A percentile compares a stretch with the other conserved stretches of the same genome.
Evolutionary conservation across 495 filamentous ascomycete genomes (phyloP).

Genomic region (Aspergillus cristatus): DNA sequence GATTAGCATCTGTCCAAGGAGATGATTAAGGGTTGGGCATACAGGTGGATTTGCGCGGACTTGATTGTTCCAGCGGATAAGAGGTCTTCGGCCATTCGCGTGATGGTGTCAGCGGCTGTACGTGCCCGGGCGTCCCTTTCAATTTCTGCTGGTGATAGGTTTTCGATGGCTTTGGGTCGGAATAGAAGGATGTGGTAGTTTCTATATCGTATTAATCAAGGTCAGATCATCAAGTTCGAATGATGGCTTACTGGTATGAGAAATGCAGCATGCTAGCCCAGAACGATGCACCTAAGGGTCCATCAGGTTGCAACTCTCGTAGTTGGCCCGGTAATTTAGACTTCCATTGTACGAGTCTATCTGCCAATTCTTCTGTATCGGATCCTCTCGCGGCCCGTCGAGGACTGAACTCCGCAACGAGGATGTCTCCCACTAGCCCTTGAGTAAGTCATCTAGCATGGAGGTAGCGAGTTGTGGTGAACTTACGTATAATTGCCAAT

Average conservation of each 20-base stretch:
- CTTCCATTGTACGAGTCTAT: constrained; percentile 1
- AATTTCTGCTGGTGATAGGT: constrained; percentile 2
- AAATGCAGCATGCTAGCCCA: constrained; percentile 8
- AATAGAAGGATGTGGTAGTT: constrained; percentile 7
- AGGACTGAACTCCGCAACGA: neutral
- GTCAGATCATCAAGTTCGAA: neutral
- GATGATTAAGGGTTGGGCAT: neutral
- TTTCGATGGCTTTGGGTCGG: constrained; percentile 5
- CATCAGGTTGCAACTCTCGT: neutral
- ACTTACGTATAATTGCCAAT: constrained; percentile 6
- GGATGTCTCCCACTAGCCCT: constrained; percentile 2
- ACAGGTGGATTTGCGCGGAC: constrained; percentile 1
- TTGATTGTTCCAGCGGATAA: constrained; percentile 4
- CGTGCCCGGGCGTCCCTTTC: constrained; percentile 8
- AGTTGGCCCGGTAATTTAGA: neutral
- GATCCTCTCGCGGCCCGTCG: neutral
- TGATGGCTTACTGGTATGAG: constrained; percentile 8
- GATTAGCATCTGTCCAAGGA: neutral
- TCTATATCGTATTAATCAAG: neutral
- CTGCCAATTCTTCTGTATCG: neutral
- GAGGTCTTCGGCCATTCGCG: constrained; percentile 10
- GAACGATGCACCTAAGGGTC: constrained; percentile 2
- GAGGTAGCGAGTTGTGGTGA: neutral
- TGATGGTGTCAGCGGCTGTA: constrained; percentile 6
- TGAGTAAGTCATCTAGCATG: constrained; percentile 6